phyloP scores from a whole-genome alignment of 2,329 filamentous ascomycete species.

The Emmonsiellopsis sp. region DNA sequence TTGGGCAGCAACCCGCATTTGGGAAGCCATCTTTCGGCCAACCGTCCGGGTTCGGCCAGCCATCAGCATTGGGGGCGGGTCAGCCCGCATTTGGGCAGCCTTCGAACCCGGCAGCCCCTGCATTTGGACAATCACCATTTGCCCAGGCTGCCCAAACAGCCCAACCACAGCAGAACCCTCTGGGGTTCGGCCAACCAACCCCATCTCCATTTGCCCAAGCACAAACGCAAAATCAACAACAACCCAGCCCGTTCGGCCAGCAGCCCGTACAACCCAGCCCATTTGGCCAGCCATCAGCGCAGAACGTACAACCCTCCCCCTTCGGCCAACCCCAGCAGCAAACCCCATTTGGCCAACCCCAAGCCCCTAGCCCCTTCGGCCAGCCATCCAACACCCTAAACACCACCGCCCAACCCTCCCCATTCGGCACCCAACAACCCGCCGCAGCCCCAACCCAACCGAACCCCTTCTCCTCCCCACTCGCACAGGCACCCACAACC shows the following conservation, averaged over 20 bases:
- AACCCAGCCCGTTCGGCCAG: constrained; percentile 19
- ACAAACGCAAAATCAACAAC: constrained; percentile 23
- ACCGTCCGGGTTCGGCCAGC: constrained; percentile 18
- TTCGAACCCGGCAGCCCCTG: constrained; percentile 5
- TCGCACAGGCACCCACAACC: background rate
- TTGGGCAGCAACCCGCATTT: constrained; percentile 9
- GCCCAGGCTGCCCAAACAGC: background rate
- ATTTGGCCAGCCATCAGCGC: constrained; percentile 25
- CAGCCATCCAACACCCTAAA: background rate
- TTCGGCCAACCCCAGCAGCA: constrained; percentile 3
- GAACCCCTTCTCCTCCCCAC: background rate
- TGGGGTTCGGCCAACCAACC: constrained; percentile 1
- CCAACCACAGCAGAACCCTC: background rate
- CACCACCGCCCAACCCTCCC: background rate
- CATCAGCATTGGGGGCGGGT: constrained; percentile 17
- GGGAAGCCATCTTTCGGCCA: constrained; percentile 28
- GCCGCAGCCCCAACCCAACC: constrained; percentile 16
- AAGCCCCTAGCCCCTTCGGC: background rate
- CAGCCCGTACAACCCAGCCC: constrained; percentile 24
- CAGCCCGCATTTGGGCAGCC: constrained; percentile 26
- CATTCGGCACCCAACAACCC: background rate
- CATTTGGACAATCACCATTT: constrained; percentile 1
- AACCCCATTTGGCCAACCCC: background rate
- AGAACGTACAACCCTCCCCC: background rate
- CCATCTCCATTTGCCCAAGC: constrained; percentile 11